These are phyloP conservation scores for Erigeron philadelphicus DNA, from an alignment of 140 eudicot species.

Conservation along the genomic window DNA sequence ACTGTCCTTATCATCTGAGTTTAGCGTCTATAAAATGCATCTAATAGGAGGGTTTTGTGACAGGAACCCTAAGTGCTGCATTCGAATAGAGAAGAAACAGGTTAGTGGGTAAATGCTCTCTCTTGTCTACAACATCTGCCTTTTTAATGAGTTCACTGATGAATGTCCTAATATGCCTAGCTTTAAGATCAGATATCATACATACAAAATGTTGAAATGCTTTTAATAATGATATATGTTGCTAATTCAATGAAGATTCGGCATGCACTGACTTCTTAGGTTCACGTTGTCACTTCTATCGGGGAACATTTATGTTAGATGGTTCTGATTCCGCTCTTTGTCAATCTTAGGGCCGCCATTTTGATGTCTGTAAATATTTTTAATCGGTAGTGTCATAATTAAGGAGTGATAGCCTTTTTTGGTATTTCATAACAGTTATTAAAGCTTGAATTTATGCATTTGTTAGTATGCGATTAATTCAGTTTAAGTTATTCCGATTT, in stretches of 20 bases:
- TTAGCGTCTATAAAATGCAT: constrained; percentile 27
- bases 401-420: constrained; percentile 21
- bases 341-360: constrained; percentile 14
- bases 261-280: neutral
- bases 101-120: constrained; percentile 23
- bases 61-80: constrained; percentile 26
- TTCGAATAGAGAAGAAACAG: constrained; percentile 17
- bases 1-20: constrained; percentile 12
- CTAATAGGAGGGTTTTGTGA: neutral
- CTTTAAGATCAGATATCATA: constrained; percentile 9
- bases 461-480: neutral
- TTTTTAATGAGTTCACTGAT: constrained; percentile 9
- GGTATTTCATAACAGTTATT: neutral
- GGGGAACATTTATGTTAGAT: neutral
- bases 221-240: constrained; percentile 10
- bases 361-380: neutral
- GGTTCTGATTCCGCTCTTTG: constrained; percentile 2
- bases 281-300: neutral
- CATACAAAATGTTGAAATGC: constrained; percentile 7
- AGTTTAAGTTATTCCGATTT: constrained; percentile 11
- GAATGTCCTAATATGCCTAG: neutral
- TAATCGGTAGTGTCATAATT: constrained; percentile 8
- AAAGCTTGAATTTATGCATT: neutral
- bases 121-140: constrained; percentile 12
- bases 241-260: constrained; percentile 10